Evolutionary conservation across 1,284 basidiomycete genomes (phyloP).

Genomic region (Waitea zeae): DNA sequence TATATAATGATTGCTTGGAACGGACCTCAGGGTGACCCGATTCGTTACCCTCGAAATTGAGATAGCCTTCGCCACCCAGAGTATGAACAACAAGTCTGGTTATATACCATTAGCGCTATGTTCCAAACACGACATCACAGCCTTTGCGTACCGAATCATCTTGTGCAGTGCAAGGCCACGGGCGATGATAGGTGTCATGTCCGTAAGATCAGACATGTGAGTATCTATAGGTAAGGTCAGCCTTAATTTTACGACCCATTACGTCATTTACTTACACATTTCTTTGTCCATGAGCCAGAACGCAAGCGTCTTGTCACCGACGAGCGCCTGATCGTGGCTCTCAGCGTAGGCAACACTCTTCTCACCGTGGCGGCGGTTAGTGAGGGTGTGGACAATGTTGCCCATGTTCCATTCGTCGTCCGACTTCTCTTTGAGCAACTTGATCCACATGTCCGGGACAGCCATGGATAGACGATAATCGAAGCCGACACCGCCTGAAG

Average conservation of each 20-base stretch:
- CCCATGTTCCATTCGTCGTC: conserved; percentile 86
- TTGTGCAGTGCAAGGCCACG: conserved; percentile 90
- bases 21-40: conserved; percentile 90
- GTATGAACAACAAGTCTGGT: conserved; percentile 75
- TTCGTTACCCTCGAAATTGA: conserved; percentile 98
- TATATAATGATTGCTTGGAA: neutral
- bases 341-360: conserved; percentile 92
- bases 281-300: conserved; percentile 99
- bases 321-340: conserved; percentile 94
- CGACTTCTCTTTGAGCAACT: conserved; percentile 81
- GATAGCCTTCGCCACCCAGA: conserved; percentile 90
- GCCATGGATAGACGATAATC: conserved; percentile 98
- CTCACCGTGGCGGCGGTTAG: conserved; percentile 79
- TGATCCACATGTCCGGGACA: conserved; percentile 99
- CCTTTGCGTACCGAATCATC: conserved; percentile 72
- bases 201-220: conserved; percentile 84
- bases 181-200: conserved; percentile 77
- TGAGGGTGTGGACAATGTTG: conserved; percentile 80
- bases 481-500: conserved; percentile 85
- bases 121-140: conserved; percentile 1
- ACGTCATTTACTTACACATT: conserved; percentile 94
- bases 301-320: conserved; percentile 95
- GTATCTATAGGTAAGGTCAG: conserved; percentile 70
- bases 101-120: no score
- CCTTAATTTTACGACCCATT: no score